Evolutionary conservation across 1,284 basidiomycete species (phyloP).

Genomic region (Gymnopus androsaceus): DNA sequence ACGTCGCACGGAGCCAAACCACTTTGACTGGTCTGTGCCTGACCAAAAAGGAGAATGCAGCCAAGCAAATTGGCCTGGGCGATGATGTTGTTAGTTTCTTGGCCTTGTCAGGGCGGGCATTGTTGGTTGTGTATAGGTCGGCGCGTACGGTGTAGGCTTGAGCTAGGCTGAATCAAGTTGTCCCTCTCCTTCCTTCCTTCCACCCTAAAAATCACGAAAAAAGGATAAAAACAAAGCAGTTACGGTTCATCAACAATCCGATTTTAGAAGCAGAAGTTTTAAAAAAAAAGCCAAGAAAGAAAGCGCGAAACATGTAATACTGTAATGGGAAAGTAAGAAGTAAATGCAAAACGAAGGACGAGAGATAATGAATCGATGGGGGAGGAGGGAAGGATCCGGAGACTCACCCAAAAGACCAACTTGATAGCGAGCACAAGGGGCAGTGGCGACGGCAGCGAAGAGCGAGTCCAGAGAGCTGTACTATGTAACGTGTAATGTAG

Average conservation of each 20-base stretch:
- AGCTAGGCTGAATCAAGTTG: too few relatives aligned
- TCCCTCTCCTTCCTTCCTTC: too few relatives aligned
- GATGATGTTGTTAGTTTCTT: too few relatives aligned
- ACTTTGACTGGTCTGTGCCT: too few relatives aligned
- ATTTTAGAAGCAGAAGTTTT: not conserved
- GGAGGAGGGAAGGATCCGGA: conserved; percentile 1
- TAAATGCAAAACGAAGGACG: too few relatives aligned
- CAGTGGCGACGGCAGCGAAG: not conserved
- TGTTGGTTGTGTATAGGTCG: too few relatives aligned
- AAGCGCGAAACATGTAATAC: not conserved
- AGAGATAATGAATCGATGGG: not conserved
- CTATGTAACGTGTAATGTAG: too few relatives aligned
- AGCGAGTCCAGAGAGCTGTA: not conserved
- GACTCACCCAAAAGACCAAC: not conserved
- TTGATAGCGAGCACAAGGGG: not conserved
- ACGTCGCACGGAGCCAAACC: too few relatives aligned
- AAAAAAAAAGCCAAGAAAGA: not conserved
- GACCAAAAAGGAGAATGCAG: too few relatives aligned
- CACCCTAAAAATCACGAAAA: conserved; percentile 2
- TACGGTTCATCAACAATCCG: conserved; percentile 1
- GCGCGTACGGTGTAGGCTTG: too few relatives aligned
- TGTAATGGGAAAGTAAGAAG: not conserved
- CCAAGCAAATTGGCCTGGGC: too few relatives aligned
- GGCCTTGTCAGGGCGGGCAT: too few relatives aligned
- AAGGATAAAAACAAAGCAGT: not conserved